A percentile compares a stretch with the other conserved stretches of the same genome.
Conservation (phyloP, 2,329 filamentous ascomycete genomes). For the Davidsoniella neocaledoniae region DNA sequence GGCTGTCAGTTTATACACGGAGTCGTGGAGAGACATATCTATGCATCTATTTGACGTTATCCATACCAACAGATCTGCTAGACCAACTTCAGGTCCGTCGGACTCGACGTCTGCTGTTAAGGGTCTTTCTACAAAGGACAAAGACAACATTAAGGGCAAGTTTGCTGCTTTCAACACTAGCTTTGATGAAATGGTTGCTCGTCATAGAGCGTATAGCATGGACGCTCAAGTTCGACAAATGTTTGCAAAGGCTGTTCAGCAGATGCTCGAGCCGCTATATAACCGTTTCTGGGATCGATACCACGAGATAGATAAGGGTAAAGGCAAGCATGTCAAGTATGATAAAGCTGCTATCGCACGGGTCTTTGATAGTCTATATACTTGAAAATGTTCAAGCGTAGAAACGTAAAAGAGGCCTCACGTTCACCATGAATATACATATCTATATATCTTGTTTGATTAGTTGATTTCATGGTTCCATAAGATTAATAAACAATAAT, state of each 20-base stretch:
- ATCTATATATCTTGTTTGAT: neutral
- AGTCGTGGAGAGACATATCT: conserved; percentile 77
- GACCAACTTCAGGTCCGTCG: conserved; percentile 57
- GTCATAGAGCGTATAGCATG: conserved; percentile 74
- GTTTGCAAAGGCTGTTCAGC: conserved; percentile 70
- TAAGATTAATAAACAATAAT: no score
- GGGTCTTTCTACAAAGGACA: conserved; percentile 71
- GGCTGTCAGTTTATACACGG: conserved; percentile 63
- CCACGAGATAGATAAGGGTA: conserved; percentile 93
- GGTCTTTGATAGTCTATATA: conserved; percentile 35
- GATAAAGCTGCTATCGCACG: conserved; percentile 69
- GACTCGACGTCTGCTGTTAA: conserved; percentile 79
- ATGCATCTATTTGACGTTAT: conserved; percentile 77
- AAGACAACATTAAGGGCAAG: conserved; percentile 91
- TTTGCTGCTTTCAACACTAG: conserved; percentile 79
- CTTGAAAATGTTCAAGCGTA: neutral
- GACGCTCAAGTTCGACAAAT: conserved; percentile 73
- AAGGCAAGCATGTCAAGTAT: conserved; percentile 96
- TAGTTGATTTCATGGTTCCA: neutral
- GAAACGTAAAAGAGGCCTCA: neutral
- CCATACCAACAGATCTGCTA: conserved; percentile 61
- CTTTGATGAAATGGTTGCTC: conserved; percentile 75
- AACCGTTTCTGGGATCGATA: conserved; percentile 93
- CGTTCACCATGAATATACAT: neutral
- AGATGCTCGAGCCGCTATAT: conserved; percentile 87